These are phyloP conservation scores for Aquilaria agallochum DNA, from an alignment of 441 rosid genomes.

Conservation along the genomic window DNA sequence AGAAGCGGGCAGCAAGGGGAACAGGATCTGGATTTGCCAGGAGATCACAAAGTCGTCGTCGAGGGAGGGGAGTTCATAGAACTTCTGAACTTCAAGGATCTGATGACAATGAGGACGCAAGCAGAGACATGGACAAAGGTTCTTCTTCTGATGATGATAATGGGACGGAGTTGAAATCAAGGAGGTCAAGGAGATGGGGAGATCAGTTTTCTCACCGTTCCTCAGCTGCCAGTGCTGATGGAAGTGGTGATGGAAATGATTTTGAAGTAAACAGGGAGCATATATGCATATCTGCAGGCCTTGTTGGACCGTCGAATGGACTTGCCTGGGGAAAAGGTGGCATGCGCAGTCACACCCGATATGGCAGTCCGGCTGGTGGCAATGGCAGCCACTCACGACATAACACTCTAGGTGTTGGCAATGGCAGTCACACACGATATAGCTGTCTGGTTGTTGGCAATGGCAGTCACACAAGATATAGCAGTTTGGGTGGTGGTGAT, in stretches of 20 bases:
- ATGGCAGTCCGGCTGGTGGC: conserved; percentile 38
- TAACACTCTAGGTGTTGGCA: conserved; percentile 32
- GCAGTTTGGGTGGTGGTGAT: conserved; percentile 34
- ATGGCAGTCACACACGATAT: conserved; percentile 56
- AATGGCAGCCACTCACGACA: conserved; percentile 14
- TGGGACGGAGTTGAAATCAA: conserved; percentile 34
- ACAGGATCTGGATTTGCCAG: conserved; percentile 30
- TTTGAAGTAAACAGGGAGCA: conserved; percentile 44
- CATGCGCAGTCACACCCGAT: conserved; percentile 55
- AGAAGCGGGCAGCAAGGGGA: conserved; percentile 44
- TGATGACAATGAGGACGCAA: conserved; percentile 54
- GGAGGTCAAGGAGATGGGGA: conserved; percentile 40
- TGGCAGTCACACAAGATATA: conserved; percentile 5
- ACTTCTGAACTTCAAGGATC: conserved; percentile 41
- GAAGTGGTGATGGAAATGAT: conserved; percentile 42
- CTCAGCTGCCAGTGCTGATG: conserved; percentile 40
- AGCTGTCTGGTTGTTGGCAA: conserved; percentile 37
- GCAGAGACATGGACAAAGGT: conserved; percentile 43
- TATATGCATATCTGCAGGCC: conserved; percentile 44
- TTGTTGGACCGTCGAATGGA: conserved; percentile 45
- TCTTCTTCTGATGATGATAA: conserved; percentile 54
- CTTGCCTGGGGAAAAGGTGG: conserved; percentile 80
- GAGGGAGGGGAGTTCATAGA: conserved; percentile 38
- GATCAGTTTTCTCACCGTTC: conserved; percentile 32
- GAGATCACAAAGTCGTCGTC: conserved; percentile 34